Conservation (phyloP, 148 eudicot species). For the Vaccinium corymbosum region DNA sequence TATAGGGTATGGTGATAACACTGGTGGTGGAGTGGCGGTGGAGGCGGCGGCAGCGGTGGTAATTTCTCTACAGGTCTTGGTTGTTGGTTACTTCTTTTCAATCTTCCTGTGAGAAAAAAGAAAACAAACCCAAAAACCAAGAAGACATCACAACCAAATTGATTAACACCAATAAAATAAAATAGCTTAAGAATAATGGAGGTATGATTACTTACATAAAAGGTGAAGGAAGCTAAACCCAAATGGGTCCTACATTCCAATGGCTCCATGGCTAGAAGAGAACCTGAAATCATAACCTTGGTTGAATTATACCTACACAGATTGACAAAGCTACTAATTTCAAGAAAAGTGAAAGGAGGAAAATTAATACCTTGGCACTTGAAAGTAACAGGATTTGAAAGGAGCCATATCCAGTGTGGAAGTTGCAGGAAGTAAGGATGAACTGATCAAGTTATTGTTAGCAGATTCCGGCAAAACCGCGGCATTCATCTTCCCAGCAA, state of each 20-base stretch:
- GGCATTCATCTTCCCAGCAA: conserved; percentile 13
- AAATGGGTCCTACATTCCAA: conserved; percentile 55
- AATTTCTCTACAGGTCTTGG: conserved; percentile 22
- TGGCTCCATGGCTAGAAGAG: conserved; percentile 71
- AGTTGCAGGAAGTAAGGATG: conserved; percentile 48
- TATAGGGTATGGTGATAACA: conserved; percentile 20
- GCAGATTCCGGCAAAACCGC: conserved; percentile 23
- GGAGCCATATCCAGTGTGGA: conserved; percentile 65
- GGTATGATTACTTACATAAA: conserved; percentile 31
- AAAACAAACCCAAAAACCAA: background rate
- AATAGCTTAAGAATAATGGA: background rate
- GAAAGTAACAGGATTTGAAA: conserved; percentile 78
- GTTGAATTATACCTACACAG: background rate
- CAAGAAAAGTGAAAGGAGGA: background rate
- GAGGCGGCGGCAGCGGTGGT: background rate
- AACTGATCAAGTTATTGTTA: conserved; percentile 39
- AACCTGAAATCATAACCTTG: conserved; percentile 35
- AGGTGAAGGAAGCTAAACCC: conserved; percentile 32
- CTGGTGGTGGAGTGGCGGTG: background rate
- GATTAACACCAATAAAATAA: background rate
- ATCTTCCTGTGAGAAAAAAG: conserved; percentile 24
- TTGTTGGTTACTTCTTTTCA: conserved; percentile 19
- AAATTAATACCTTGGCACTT: conserved; percentile 60
- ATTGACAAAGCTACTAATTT: background rate
- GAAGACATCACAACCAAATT: background rate